Base-by-base conservation (phyloP, 2,329 filamentous ascomycete species). In the Aspergillus pseudoterreus region DNA sequence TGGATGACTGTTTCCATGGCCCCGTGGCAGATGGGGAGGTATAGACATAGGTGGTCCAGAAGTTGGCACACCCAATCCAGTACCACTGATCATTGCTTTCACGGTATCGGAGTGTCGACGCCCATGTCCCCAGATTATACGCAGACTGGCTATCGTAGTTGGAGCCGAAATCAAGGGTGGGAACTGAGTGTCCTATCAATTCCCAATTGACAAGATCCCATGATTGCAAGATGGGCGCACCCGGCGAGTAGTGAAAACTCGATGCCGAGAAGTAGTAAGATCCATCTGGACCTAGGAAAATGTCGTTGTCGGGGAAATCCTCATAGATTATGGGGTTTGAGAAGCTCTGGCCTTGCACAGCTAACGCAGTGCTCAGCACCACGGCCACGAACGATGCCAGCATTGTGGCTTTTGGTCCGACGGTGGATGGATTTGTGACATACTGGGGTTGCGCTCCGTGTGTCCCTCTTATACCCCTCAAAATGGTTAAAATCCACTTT, bases 21-120 rank as follows among this genome's bases (percentile, higher is more conserved):
- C 74, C 76, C 1, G 67, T 66, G 4, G 68, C 69, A 9, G 65
- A 63, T 3, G 65, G 46, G 0, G 80, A 71, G 0, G 79, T 81
- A 57, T 77, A 84, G 33, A 84, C 66, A 59, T 80, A 82, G 0
- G 80, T 81, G 9, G 72, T 71, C 27, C 39, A 42, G 39, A 72
- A 76, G 39, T 80, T 73, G 47, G 81, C 69, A 56, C 81, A 84
- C 0, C 80, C 82, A 10, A 81, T 73, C 81, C 81, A 84, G 66
- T 82, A 82, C 63, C 75, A 84, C 1, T 69, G 65, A 1, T 73
- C 70, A 27, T 72, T 77, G 30, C 74, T 78, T 47, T 73, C 57
- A 6, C 79, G 74, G 61, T 83, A 82, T 5, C 76, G 68, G 51
- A 84, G 67, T 0, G 75, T 77, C 0, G 77, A 81, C 0, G 82